Conservation (phyloP, 2,329 filamentous ascomycete genomes). For the Amphichorda felina region DNA sequence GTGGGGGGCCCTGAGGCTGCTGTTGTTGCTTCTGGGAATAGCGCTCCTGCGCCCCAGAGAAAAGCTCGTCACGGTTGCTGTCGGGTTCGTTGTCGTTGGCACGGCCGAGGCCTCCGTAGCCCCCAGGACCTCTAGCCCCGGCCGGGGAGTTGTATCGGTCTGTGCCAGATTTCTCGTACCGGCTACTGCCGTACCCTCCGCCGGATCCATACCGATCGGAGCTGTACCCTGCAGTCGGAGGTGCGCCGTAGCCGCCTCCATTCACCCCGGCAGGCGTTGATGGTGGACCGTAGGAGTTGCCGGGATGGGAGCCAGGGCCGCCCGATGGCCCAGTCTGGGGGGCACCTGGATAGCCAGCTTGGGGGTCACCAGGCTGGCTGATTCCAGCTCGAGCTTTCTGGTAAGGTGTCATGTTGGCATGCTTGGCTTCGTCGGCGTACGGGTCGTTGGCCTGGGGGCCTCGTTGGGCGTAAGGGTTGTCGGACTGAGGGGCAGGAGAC, state of each 20-base stretch:
- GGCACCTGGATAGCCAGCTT: neutral
- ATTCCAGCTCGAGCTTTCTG: slow-evolving; percentile 28
- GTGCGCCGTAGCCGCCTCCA: slow-evolving; percentile 8
- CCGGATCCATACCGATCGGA: slow-evolving; percentile 38
- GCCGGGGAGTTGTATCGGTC: slow-evolving; percentile 14
- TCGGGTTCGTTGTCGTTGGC: slow-evolving; percentile 31
- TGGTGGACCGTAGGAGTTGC: slow-evolving; percentile 10
- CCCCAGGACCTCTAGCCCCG: slow-evolving; percentile 34
- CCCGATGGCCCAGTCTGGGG: neutral
- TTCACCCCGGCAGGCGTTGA: slow-evolving; percentile 3
- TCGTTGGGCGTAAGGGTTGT: slow-evolving; percentile 48
- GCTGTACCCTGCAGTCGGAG: slow-evolving; percentile 32
- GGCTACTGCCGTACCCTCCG: slow-evolving; percentile 39
- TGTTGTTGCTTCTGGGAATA: slow-evolving; percentile 25
- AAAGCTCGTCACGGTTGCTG: slow-evolving; percentile 50
- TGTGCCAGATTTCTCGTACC: slow-evolving; percentile 31
- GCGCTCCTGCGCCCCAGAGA: slow-evolving; percentile 41
- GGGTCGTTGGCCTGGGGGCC: slow-evolving; percentile 33
- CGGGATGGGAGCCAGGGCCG: slow-evolving; percentile 9
- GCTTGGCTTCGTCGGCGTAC: slow-evolving; percentile 36
- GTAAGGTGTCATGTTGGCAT: slow-evolving; percentile 31
- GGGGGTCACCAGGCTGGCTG: slow-evolving; percentile 11
- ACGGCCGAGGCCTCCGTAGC: slow-evolving; percentile 48
- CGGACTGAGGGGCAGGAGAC: slow-evolving; percentile 27
- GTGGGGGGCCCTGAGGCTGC: neutral